Base-by-base conservation (phyloP, 169 alveolate species). In the Cryptosporidium bovis region DNA sequence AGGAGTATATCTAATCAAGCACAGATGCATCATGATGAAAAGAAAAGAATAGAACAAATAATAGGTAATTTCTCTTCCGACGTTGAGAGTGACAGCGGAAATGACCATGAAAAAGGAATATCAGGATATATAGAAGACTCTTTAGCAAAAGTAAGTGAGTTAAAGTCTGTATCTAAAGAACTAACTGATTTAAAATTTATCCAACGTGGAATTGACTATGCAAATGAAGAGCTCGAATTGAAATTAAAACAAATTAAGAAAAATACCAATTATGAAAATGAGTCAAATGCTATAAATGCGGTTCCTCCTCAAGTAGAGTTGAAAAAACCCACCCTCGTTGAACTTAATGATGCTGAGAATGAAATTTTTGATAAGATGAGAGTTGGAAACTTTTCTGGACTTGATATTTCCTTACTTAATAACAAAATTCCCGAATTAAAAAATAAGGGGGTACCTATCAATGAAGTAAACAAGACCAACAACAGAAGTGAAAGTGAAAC, bases 21-120 rank as follows among this genome's bases (percentile, higher is more conserved):
- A 18, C 94, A 92, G 62, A 60, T 82, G 48, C 91, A 91, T 51
- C 71, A 82, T 58, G 90, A 92, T n/a, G 92, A 91, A 51, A 55
- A 85, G 18, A 34, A 40, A 10, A 48, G 91, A 46, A 77, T 77
- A 8, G 87, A 77, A n/a, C 71, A 60, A 44, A 77, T 77, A 58
- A 77, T 77, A 44, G 31, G 50, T 44, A 77, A 62, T 60, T 34
- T 29, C 34, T 56, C 71, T 18, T 10, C 20, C 1, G 56, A 77
- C 56, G 10, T 6, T 36, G 27, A 58, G 8, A 56, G 51, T 46
- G 87, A 77, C 31, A 12, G 6, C 7, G 51, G 20, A 8, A 5
- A 55, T 8, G 68, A 71, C 12, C 18, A 15, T 51, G 46, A 27
- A 62, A 50, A 62, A 13, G 18, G 48, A 34, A 77, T 6, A 15